Percentiles rank a stretch among this genome's conserved stretches.
phyloP scores from a whole-genome alignment of 2,329 filamentous ascomycete genomes.

The Aspergillus pseudoterreus region DNA sequence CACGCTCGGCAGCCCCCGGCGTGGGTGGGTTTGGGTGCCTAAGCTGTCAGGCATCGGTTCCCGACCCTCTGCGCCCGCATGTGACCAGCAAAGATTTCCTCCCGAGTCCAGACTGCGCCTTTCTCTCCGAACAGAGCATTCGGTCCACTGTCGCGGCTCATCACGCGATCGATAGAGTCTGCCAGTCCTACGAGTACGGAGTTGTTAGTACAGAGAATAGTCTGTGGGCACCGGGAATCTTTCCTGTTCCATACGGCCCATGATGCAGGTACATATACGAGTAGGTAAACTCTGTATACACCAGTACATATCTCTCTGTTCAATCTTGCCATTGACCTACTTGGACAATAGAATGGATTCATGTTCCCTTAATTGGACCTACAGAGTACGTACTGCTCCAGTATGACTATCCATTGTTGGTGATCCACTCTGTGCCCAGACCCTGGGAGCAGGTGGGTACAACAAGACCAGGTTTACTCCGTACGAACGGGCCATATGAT shows the following conservation, averaged over 20 bases:
- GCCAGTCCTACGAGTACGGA: too few relatives aligned
- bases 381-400: too few relatives aligned
- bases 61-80: constrained; percentile 21
- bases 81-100: constrained; percentile 29
- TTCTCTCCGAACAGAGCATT: too few relatives aligned
- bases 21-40: constrained; percentile 10
- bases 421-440: constrained; percentile 1
- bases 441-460: background rate
- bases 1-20: constrained; percentile 17
- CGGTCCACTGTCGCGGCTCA: background rate
- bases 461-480: background rate
- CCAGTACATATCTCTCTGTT: too few relatives aligned
- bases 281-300: too few relatives aligned
- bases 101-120: constrained; percentile 1
- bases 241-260: too few relatives aligned
- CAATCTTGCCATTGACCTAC: too few relatives aligned
- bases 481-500: background rate
- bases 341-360: too few relatives aligned
- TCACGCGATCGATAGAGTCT: background rate
- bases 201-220: too few relatives aligned
- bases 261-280: too few relatives aligned
- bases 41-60: constrained; percentile 13
- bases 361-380: too few relatives aligned
- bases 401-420: background rate
- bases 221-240: too few relatives aligned